Conservation (phyloP, 306 rosid species). For the Morella rubra region DNA sequence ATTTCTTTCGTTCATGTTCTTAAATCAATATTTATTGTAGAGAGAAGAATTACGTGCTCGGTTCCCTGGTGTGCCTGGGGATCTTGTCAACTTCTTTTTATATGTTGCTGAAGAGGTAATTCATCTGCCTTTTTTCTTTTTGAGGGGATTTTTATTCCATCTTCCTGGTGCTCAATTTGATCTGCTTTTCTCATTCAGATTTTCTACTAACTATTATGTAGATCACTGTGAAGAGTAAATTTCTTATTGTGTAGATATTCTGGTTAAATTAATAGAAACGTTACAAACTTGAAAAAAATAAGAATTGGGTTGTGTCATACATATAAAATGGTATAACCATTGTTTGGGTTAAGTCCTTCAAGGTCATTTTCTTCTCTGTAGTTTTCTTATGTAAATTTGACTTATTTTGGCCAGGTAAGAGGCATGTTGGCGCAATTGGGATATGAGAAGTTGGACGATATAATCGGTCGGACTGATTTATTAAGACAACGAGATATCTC, state of each 20-base stretch:
- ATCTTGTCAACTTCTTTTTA: slow-evolving; percentile 92
- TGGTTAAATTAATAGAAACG: too few relatives aligned
- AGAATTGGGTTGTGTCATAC: too few relatives aligned
- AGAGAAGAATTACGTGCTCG: slow-evolving; percentile 99
- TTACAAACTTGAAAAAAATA: too few relatives aligned
- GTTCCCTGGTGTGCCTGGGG: slow-evolving; percentile 98
- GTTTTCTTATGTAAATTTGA: slow-evolving; percentile 1
- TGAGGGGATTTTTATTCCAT: slow-evolving; percentile 9
- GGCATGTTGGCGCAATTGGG: slow-evolving; percentile 94
- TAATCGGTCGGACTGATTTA: slow-evolving; percentile 82
- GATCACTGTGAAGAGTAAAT: too few relatives aligned
- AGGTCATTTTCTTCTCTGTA: neutral
- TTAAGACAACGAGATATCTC: slow-evolving; percentile 85
- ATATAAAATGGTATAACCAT: neutral
- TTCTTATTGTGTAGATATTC: too few relatives aligned
- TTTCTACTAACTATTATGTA: too few relatives aligned
- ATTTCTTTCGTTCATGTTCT: slow-evolving; percentile 5
- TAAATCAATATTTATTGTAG: slow-evolving; percentile 39
- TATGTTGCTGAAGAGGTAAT: slow-evolving; percentile 98
- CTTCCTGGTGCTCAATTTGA: slow-evolving; percentile 11
- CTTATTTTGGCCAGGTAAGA: slow-evolving; percentile 65
- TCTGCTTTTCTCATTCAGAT: too few relatives aligned
- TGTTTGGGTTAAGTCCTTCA: neutral
- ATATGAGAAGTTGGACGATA: slow-evolving; percentile 87
- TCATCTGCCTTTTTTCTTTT: slow-evolving; percentile 17